Percentiles rank a stretch among this genome's conserved stretches.
phyloP scores from a whole-genome alignment of 441 rosid genomes.

The Bruguiera hainesii region DNA sequence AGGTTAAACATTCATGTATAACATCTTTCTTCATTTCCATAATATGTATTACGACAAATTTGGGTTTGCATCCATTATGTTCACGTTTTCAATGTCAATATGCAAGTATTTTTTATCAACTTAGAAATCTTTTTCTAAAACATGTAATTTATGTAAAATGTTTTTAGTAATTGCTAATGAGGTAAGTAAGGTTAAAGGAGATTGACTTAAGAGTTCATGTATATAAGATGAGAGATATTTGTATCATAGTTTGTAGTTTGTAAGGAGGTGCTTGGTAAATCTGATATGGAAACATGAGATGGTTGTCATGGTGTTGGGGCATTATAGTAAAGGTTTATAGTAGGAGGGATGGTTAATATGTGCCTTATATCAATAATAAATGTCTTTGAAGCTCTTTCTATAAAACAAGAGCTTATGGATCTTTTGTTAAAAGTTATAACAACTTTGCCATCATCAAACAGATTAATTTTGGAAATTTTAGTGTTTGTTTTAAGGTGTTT shows the following conservation, averaged over 20 bases:
- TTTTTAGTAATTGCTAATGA: not conserved
- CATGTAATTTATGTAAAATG: not conserved
- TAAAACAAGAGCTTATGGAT: not conserved
- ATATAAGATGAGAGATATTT: not conserved
- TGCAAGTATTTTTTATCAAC: not conserved
- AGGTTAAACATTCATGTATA: no score
- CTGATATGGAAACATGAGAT: no score
- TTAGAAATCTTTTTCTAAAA: not conserved
- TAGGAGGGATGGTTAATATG: not conserved
- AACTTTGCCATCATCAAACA: not conserved
- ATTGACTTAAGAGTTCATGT: not conserved
- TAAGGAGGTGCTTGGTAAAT: not conserved
- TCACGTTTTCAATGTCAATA: no score
- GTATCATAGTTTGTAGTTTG: not conserved
- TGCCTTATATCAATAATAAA: not conserved
- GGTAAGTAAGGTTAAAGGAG: not conserved
- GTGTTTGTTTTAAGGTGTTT: not conserved
- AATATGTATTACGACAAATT: no score
- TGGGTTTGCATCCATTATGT: no score
- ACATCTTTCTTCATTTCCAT: no score
- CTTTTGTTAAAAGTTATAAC: not conserved
- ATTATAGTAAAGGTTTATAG: not conserved
- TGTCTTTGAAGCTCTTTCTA: fast-evolving
- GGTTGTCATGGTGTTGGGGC: no score
- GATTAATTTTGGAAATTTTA: not conserved